Base-by-base conservation (phyloP, 2,329 filamentous ascomycete genomes). In the Cryphonectria radicalis region DNA sequence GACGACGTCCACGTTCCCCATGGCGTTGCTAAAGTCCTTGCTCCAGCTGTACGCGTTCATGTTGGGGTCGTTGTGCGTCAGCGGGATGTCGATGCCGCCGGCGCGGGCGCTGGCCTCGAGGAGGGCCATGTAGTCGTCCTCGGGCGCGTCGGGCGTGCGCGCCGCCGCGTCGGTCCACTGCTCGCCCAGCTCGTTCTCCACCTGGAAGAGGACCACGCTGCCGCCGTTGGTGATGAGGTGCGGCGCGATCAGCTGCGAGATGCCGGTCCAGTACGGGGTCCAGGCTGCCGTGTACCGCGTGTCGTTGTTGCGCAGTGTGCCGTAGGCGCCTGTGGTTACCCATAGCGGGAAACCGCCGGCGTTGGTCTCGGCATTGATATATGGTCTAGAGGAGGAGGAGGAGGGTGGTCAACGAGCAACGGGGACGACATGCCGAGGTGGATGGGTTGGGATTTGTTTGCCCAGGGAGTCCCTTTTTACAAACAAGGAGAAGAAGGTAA, bases 351-450 rank as follows among this genome's bases (percentile, higher is more conserved):
- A 88, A 0, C 89, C 89, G 43, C 90, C 89, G 0, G 86, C 88
- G 73, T 87, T 90, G 3, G 88, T 83, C 76, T 91, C 90, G 0
- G 89, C 89, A 73, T 91, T 91, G 70, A 89, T 84, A 70, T 91
- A 91, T 0, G 88, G 88, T 7, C 60, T 63, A 19, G 28, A 11
- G 10, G 10, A 40, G 37, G n/a, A 32, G 37, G 28, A 28, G 59
- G 17, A n/a, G 11, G 57, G 17, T 5, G 11, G 57, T 60, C 11
- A 13, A 35, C 3, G 57, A 3, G n/a, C 3, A 14, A 6, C 37
- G 25, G 0, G 13, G 13, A 40, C 37, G 10, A 40, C 37, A 40
- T 11, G 37, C 37, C 37, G 37, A 11, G 37, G 11, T 40, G 37
- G 37, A 13, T 40, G 37, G 10, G 37, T 40, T 40, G 32, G 32